Evolutionary conservation across 2,329 filamentous ascomycete species (phyloP), one percentile per base, ranked within the genome.

Genomic region (Pleomassaria siparia): DNA sequence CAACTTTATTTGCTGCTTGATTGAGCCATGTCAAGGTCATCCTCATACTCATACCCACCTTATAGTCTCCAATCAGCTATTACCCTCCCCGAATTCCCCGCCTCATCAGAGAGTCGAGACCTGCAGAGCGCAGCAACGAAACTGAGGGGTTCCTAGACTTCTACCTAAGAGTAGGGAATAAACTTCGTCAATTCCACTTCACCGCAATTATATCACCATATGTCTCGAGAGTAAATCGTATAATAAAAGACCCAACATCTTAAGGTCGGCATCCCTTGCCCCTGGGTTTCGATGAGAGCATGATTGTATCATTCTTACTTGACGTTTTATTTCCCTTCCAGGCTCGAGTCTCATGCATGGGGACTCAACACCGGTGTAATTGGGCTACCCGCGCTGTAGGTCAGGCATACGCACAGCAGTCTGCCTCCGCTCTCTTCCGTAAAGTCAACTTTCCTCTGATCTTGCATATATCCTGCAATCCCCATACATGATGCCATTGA

Each of bases 1-100:
- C 46, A 42, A 29, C 24, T 28, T 41, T 26, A 44, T 45, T 49
- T 32, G 46, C 42, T 37, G 28, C 25, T 24, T 32, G 7, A 21
- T 20, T n/a, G 28, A 22, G 18, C 18, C 10, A 24, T 33, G 18
- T 16, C 30, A 25, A 36, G 26, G 25, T 28, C 33, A 39, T 24
- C 22, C 46, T 32, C 10, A n/a, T n/a, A n/a, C n/a, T n/a, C n/a
- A n/a, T n/a, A n/a, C n/a, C n/a, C n/a, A n/a, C n/a, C n/a, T n/a
- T n/a, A 26, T 40, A 29, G 18, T 32, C 29, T 37, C 18, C 18
- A 18, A 25, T 46, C 22, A 20, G 15, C 13, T 35, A 45, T 24
- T 22, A 35, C 18, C 3, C 35, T 40, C 43, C 43, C 33, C 43
- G 33, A 22, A n/a, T 20, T 35, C 16, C 32, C 32, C 32, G 7